A percentile compares a stretch with the other conserved stretches of the same genome.
Evolutionary conservation across 108 stramenopile species (phyloP).

Genomic region (Skeletonema potamos): DNA sequence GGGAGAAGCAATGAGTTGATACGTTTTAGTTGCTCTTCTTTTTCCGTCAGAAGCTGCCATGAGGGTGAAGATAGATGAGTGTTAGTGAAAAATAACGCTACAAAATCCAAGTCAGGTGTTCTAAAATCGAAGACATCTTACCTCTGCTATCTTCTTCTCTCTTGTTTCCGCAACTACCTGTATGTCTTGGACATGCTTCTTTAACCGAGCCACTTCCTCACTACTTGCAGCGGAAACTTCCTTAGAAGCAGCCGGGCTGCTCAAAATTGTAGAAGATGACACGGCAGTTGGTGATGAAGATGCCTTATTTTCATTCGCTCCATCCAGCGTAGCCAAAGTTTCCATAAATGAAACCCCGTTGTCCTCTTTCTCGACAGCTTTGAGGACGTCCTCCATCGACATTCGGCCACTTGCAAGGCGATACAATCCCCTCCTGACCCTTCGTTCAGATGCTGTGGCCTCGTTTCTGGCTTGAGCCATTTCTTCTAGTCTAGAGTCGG

Average conservation of each 20-base stretch:
- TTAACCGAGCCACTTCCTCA: constrained; percentile 51
- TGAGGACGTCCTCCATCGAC: constrained; percentile 69
- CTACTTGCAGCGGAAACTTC: constrained; percentile 22
- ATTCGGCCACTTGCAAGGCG: constrained; percentile 69
- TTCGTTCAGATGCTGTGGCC: constrained; percentile 61
- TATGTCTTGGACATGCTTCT: constrained; percentile 62
- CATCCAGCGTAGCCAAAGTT: constrained; percentile 44
- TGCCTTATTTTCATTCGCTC: constrained; percentile 20
- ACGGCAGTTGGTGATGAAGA: constrained; percentile 48
- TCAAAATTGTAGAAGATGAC: constrained; percentile 16
- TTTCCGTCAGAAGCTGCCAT: constrained; percentile 53
- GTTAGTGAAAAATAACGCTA: constrained; percentile 1
- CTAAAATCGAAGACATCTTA: constrained; percentile 19
- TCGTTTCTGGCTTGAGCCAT: constrained; percentile 69
- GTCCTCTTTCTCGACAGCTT: constrained; percentile 62
- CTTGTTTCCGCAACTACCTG: constrained; percentile 54
- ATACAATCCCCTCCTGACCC: constrained; percentile 79
- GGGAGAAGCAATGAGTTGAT: constrained; percentile 63
- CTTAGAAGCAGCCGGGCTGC: constrained; percentile 35
- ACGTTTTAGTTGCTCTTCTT: constrained; percentile 54
- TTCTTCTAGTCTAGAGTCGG: constrained; percentile 50
- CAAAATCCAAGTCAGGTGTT: neutral
- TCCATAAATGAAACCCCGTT: constrained; percentile 48
- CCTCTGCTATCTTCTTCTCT: constrained; percentile 74
- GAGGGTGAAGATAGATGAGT: neutral